These are phyloP conservation scores for Picea abies DNA, from an alignment of 83 land plant genomes.

Conservation along the genomic window DNA sequence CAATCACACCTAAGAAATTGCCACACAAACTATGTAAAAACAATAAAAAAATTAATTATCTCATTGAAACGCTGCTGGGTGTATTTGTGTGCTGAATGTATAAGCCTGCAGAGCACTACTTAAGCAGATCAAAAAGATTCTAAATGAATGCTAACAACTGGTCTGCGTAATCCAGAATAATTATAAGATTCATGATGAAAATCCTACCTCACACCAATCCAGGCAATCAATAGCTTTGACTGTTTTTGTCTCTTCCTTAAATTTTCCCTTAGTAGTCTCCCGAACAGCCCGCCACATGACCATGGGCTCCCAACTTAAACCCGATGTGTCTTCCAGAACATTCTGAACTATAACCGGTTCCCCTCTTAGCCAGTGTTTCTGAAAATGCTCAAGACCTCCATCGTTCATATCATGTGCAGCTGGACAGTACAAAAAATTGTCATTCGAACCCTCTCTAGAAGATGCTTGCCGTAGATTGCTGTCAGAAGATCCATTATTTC, in stretches of 20 bases:
- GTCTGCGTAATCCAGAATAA: neutral
- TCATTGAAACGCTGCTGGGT: neutral
- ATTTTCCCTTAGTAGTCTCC: slow-evolving; percentile 45
- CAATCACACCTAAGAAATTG: too few species aligned
- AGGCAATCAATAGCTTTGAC: slow-evolving; percentile 82
- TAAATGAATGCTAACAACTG: neutral
- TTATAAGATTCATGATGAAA: neutral
- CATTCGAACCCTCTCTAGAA: slow-evolving; percentile 41
- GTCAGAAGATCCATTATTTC: neutral
- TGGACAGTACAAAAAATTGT: slow-evolving; percentile 79
- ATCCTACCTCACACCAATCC: slow-evolving; percentile 74
- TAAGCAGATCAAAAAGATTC: neutral
- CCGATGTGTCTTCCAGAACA: slow-evolving; percentile 58
- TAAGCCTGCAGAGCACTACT: neutral
- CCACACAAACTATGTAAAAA: too few species aligned
- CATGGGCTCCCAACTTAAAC: slow-evolving; percentile 96
- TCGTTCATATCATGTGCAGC: slow-evolving; percentile 32
- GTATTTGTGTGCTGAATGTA: neutral
- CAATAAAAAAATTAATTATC: too few species aligned
- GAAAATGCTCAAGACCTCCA: slow-evolving; percentile 56
- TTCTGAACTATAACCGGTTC: slow-evolving; percentile 81
- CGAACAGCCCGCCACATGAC: slow-evolving; percentile 90
- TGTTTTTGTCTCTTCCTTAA: slow-evolving; percentile 33
- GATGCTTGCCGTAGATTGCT: slow-evolving; percentile 55
- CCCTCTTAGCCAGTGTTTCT: slow-evolving; percentile 76